phyloP scores from a whole-genome alignment of 2,329 filamentous ascomycete species.

The Sclerotinia borealis region DNA sequence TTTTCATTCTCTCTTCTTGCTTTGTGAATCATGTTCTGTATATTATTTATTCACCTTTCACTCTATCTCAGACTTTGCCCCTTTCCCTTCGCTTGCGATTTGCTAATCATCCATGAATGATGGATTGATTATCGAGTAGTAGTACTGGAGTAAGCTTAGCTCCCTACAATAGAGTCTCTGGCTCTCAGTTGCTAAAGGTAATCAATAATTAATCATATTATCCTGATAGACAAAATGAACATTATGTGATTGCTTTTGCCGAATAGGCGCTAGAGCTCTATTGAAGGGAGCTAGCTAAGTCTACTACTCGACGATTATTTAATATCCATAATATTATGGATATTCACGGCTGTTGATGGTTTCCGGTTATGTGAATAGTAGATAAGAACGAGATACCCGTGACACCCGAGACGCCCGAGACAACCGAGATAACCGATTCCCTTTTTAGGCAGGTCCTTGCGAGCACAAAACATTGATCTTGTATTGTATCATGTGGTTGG shows the following conservation, averaged over 20 bases:
- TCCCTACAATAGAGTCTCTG: too few species aligned
- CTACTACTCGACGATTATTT: too few species aligned
- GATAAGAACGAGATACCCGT: neutral
- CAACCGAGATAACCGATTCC: neutral
- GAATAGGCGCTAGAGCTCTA: too few species aligned
- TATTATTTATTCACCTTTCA: neutral
- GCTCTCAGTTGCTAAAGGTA: too few species aligned
- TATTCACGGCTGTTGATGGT: too few species aligned
- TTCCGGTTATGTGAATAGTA: neutral
- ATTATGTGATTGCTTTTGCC: too few species aligned
- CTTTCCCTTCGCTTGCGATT: neutral
- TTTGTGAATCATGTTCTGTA: neutral
- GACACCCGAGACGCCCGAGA: neutral
- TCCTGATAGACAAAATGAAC: neutral
- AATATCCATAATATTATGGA: too few species aligned
- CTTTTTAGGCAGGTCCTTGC: neutral
- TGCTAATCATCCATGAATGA: neutral
- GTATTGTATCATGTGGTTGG: too few species aligned
- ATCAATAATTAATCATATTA: neutral
- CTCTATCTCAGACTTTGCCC: neutral
- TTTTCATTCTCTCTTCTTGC: neutral
- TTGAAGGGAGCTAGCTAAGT: too few species aligned
- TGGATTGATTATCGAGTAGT: neutral
- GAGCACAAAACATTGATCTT: neutral
- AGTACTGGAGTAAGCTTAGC: too few species aligned